phyloP scores from a whole-genome alignment of 2,329 filamentous ascomycete genomes.

The Pleomassaria siparia region DNA sequence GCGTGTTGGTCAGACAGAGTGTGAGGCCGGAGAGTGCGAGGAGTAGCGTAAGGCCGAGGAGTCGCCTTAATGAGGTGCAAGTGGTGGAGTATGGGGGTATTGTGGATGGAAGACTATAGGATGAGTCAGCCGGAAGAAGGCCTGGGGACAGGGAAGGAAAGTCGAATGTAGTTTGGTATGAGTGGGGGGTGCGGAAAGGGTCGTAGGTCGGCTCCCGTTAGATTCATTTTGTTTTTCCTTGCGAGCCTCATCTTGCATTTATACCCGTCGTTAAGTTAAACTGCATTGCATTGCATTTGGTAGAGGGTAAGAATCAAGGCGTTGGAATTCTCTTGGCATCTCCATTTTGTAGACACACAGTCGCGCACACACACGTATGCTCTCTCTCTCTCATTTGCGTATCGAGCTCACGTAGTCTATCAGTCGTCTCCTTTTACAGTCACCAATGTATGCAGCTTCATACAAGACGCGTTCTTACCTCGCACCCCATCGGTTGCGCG shows the following conservation, averaged over 20 bases:
- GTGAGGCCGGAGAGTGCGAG: conserved; percentile 18
- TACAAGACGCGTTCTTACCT: too few relatives aligned
- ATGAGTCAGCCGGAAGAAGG: too few relatives aligned
- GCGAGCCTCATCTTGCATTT: neutral
- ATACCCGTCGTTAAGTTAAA: neutral
- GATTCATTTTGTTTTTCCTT: neutral
- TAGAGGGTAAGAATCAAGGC: neutral
- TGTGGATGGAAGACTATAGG: conserved; percentile 16
- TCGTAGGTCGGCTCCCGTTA: neutral
- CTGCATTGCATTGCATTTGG: neutral
- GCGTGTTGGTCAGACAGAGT: conserved; percentile 23
- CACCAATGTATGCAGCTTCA: too few relatives aligned
- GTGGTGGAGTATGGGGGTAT: conserved; percentile 29
- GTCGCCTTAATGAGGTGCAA: conserved; percentile 33
- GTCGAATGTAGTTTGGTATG: neutral
- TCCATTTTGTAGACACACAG: neutral
- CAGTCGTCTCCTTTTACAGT: too few relatives aligned
- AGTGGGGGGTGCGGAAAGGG: neutral
- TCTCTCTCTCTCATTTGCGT: neutral
- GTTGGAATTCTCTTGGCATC: neutral
- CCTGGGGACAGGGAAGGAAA: too few relatives aligned
- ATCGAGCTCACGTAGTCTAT: neutral
- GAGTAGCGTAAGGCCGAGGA: conserved; percentile 30
- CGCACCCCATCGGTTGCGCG: too few relatives aligned
- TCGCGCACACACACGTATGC: too few relatives aligned